Base-by-base conservation (phyloP, 2,329 filamentous ascomycete genomes). In the Tolypocladium sp. region DNA sequence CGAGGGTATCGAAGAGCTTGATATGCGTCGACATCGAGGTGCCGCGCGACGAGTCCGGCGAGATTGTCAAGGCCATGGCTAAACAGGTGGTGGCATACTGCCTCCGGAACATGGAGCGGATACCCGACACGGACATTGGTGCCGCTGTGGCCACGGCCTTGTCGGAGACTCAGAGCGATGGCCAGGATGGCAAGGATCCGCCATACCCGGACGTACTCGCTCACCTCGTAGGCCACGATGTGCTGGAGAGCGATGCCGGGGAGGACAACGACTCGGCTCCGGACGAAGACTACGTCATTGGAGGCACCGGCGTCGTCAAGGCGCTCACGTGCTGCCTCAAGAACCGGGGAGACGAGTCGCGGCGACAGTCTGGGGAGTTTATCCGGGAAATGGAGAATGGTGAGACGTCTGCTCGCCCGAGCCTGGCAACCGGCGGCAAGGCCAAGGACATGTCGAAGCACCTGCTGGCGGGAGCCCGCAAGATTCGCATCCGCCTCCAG, bases 61-160 rank as follows among this genome's bases (percentile, higher is more conserved):
- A 97, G 70, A 84, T 97, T 30, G 90, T 97, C 67, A 95, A 92
- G 73, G 92, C 92, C 3, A 81, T 97, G 65, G 92, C 92, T 0
- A 95, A 93, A 68, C 92, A 96, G 71, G 89, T 96, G n/a, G 88
- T 97, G 51, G 93, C 91, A 0, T 97, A 97, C 72, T 96, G 90
- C 63, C 80, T 99, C 62, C 86, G 90, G 59, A 99, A 99, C 67
- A 88, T 99, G 79, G 91, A 96, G 71, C 84, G 83, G 12, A 83
- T 89, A 20, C 86, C 90, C 13, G 84, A 91, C 60, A 80, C 82
- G 12, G 86, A 88, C 59, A 81, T 84, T 60, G 76, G 76, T 62
- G 71, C 79, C 55, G 72, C 76, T 40, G 73, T 78, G 57, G 71
- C 76, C n/a, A 71, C 76, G 58, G 75, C 76, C 30, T 67, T 76